Conservation (phyloP, 148 eudicot genomes). For the Rhododendron mucronatum region DNA sequence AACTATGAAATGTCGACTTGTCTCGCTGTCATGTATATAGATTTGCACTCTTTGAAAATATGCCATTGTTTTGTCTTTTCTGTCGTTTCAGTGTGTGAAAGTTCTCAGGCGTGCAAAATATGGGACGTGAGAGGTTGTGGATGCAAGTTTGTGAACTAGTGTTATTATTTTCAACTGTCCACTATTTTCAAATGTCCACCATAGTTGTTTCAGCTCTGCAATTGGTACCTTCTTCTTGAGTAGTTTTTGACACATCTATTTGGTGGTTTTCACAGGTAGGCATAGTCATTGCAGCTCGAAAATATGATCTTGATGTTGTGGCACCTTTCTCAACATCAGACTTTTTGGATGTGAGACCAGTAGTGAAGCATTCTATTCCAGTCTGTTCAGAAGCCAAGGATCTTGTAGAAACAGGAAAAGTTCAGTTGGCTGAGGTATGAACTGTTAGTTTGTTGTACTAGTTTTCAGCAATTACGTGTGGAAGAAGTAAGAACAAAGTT, state of each 20-base stretch:
- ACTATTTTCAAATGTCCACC: background rate
- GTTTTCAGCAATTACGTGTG: background rate
- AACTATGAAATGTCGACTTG: background rate
- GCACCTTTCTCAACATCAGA: conserved; percentile 78
- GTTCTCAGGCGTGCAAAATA: background rate
- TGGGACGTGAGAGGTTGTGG: background rate
- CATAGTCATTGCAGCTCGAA: conserved; percentile 68
- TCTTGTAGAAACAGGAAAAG: conserved; percentile 91
- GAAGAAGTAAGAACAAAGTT: background rate
- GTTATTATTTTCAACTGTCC: background rate
- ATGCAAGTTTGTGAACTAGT: background rate
- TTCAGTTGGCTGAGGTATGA: conserved; percentile 87
- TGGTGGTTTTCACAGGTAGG: conserved; percentile 59
- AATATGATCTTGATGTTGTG: conserved; percentile 65
- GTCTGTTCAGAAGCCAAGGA: conserved; percentile 89
- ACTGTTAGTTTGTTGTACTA: background rate
- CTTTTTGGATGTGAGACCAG: conserved; percentile 79
- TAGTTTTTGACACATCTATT: background rate
- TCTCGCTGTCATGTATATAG: background rate
- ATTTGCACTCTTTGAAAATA: background rate
- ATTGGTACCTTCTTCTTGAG: background rate
- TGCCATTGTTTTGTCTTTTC: background rate
- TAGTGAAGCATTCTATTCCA: conserved; percentile 90
- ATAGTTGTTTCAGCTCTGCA: background rate
- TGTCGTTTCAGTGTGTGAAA: background rate